phyloP scores from a whole-genome alignment of 768 basidiomycete genomes.

The Pulveroboletus sp. region DNA sequence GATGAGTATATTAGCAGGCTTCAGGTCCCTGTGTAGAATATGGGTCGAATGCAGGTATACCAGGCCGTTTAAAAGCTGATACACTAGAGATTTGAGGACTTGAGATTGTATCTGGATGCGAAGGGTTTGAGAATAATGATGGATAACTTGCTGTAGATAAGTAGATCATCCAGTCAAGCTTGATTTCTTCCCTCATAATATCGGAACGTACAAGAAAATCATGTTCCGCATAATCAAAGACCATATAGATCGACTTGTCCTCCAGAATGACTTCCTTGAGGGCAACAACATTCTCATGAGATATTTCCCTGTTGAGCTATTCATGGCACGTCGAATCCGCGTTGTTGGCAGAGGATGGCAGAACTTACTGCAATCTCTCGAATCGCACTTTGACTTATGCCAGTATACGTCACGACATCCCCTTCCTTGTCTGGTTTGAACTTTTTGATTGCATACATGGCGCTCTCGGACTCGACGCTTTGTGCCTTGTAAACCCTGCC shows the following conservation, averaged over 20 bases:
- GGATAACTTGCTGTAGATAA: constrained; percentile 85
- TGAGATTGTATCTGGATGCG: constrained; percentile 70
- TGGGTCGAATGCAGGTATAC: constrained; percentile 93
- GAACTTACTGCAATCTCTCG: constrained; percentile 87
- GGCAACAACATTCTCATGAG: constrained; percentile 88
- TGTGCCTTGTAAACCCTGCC: constrained; percentile 98
- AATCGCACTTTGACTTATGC: constrained; percentile 96
- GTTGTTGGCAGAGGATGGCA: constrained; percentile 5
- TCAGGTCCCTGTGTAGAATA: constrained; percentile 95
- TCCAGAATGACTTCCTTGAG: constrained; percentile 95
- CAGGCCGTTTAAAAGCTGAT: constrained; percentile 92
- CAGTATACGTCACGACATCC: constrained; percentile 92
- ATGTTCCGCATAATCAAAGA: constrained; percentile 98
- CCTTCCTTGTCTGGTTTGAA: constrained; percentile 99
- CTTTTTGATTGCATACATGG: constrained; percentile 95
- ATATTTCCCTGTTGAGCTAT: constrained; percentile 85
- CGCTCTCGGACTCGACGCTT: constrained; percentile 64
- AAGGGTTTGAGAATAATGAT: constrained; percentile 91
- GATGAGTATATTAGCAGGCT: constrained; percentile 98
- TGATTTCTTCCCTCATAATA: too few relatives aligned
- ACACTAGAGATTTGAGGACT: constrained; percentile 89
- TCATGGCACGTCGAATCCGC: neutral
- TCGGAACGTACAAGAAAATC: constrained; percentile 82
- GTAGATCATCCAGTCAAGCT: neutral
- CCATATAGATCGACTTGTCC: constrained; percentile 99